Percentiles rank a stretch among this genome's conserved stretches.
Conservation (phyloP, 768 basidiomycete genomes). For the Tricholoma saponaceum region DNA sequence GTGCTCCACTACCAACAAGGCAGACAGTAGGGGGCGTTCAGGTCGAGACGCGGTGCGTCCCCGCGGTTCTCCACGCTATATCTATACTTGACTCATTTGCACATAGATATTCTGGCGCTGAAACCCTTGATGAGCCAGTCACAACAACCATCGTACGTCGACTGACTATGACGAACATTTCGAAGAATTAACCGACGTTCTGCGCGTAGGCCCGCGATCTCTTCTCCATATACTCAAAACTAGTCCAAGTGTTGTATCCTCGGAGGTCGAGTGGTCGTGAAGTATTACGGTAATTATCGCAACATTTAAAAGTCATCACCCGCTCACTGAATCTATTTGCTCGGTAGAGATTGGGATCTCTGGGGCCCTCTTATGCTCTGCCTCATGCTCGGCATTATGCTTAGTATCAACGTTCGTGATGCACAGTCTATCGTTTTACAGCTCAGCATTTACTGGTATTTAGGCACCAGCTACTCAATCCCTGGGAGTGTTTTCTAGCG, state of each 20-base stretch:
- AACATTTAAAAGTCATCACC: not conserved
- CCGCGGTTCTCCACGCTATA: not conserved
- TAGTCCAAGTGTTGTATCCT: slow-evolving; percentile 92
- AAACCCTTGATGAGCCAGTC: slow-evolving; percentile 92
- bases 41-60: slow-evolving; percentile 78
- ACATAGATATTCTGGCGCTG: slow-evolving; percentile 69
- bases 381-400: slow-evolving; percentile 74
- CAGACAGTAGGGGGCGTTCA: slow-evolving; percentile 80
- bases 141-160: slow-evolving; percentile 76
- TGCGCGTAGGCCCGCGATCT: slow-evolving; percentile 74
- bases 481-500: slow-evolving; percentile 86
- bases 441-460: slow-evolving; percentile 1
- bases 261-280: slow-evolving; percentile 70
- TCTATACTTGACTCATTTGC: not conserved
- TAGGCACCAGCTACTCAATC: slow-evolving; percentile 84
- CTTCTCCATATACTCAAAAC: slow-evolving; percentile 85
- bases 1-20: slow-evolving; percentile 40
- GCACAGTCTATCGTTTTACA: not conserved
- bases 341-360: slow-evolving; percentile 87
- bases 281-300: slow-evolving; percentile 60
- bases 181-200: slow-evolving; percentile 1
- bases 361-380: slow-evolving; percentile 93
- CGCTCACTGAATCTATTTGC: not conserved
- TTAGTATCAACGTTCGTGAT: slow-evolving; percentile 71
- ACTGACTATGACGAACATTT: not conserved